Evolutionary conservation across 2,329 filamentous ascomycete genomes (phyloP), one percentile per base, ranked within the genome.

Genomic region (Fusarium sulawesiense): DNA sequence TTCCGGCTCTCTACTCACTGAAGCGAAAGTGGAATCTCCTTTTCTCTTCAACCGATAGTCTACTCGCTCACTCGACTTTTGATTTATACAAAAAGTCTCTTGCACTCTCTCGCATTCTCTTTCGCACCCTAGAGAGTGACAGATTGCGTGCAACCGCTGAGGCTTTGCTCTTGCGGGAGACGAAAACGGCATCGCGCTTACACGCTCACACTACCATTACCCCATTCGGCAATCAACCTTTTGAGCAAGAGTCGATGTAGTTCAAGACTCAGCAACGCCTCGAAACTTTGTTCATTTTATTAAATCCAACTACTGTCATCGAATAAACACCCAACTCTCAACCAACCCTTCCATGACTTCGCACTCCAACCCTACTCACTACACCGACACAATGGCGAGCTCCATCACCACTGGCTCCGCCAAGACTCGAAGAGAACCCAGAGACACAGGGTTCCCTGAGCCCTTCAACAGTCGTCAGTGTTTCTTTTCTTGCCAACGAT

Each of bases 391-490:
- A 65, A 76, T 78, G 78, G 56, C 73, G 30, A 59, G 69, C 7
- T 73, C 73, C 25, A 58, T 68, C 12, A 74, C 77, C 12, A 57
- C 68, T 2, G 75, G 71, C n/a, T 74, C 61, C 30, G 53, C 48
- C 56, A 77, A 71, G 51, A 46, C 71, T 48, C 73, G 71, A 54
- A 74, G 71, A 54, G 69, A 64, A 56, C 73, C 75, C 45, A 75
- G 83, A 59, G 80, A 86, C 73, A 87, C 85, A 16, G 85, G 85
- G 47, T 87, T 87, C 60, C 85, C 85, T 3, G 84, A 86, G 62
- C 80, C 83, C 1, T 85, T 87, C 46, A 82, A 82, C 57, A 81
- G 79, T 56, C 75, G 85, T 86, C 73, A 74, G 83, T 79, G 25
- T 32, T 25, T 25, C 16, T 34, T 27, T 20, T n/a, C 21, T 27